A percentile compares a stretch with the other conserved stretches of the same genome.
These are phyloP conservation scores for Colletotrichum trifolii DNA, from an alignment of 2,329 filamentous ascomycete species.

Conservation along the genomic window DNA sequence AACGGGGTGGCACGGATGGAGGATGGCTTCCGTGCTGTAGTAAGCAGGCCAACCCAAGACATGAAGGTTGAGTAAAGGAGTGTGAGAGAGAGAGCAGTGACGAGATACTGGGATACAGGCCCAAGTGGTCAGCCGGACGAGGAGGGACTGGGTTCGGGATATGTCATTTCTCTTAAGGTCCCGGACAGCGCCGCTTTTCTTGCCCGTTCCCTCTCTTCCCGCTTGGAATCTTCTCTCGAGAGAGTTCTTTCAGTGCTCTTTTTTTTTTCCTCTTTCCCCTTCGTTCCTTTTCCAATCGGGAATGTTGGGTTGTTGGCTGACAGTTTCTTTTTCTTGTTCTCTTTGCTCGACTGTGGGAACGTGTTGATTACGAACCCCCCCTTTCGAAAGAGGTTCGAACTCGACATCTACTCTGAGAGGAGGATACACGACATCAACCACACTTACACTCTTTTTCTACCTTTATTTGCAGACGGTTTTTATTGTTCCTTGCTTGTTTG, in stretches of 20 bases:
- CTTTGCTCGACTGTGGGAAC: slow-evolving; percentile 1
- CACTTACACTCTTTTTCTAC: slow-evolving; percentile 1
- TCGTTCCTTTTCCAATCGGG: neutral
- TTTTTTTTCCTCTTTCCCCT: slow-evolving; percentile 5
- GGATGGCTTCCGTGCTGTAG: neutral
- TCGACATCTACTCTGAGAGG: neutral
- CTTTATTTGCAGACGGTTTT: neutral
- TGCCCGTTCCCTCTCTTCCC: neutral
- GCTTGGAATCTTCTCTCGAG: slow-evolving; percentile 12
- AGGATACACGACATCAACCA: neutral
- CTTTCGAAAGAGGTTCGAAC: neutral
- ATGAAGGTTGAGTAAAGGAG: neutral
- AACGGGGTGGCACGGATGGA: neutral
- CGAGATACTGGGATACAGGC: too few species aligned
- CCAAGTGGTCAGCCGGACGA: neutral
- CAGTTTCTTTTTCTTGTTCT: neutral
- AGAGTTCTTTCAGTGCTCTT: slow-evolving; percentile 7
- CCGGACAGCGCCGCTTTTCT: slow-evolving; percentile 18
- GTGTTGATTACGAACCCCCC: slow-evolving; percentile 29
- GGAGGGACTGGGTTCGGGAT: slow-evolving; percentile 7
- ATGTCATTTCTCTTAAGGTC: slow-evolving; percentile 30
- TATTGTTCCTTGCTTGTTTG: neutral
- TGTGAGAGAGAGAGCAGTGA: neutral
- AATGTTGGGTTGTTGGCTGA: neutral
- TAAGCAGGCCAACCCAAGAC: neutral